phyloP scores from a whole-genome alignment of 305 asterid genomes.

The Nicotiana rustica region DNA sequence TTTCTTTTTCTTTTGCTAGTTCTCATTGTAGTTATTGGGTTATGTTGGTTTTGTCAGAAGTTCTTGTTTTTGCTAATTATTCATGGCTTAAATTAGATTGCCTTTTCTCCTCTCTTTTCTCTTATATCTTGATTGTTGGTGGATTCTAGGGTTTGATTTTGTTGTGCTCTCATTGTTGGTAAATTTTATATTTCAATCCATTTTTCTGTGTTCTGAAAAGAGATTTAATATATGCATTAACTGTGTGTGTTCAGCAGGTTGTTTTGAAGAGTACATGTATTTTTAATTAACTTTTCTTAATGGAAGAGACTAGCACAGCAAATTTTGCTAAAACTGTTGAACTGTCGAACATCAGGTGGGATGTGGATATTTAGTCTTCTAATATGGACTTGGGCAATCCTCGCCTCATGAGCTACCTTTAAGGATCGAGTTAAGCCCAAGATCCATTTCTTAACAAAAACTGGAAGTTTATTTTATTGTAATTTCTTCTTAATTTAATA shows the following conservation, averaged over 20 bases:
- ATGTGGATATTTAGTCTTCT: too few relatives aligned
- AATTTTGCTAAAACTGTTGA: too few relatives aligned
- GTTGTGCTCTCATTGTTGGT: neutral
- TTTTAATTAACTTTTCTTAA: neutral
- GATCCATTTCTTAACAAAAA: neutral
- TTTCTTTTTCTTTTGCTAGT: neutral
- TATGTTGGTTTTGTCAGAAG: neutral
- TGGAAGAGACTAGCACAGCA: neutral
- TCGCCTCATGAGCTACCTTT: too few relatives aligned
- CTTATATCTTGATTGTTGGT: constrained; percentile 10
- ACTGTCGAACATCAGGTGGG: too few relatives aligned
- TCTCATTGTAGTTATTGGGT: neutral
- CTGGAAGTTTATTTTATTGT: neutral
- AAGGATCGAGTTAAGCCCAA: too few relatives aligned
- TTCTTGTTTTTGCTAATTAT: constrained; percentile 1
- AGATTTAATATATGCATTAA: neutral
- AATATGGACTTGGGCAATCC: too few relatives aligned
- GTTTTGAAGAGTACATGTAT: neutral
- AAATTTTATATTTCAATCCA: neutral
- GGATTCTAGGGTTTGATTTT: constrained; percentile 27
- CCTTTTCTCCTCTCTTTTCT: neutral
- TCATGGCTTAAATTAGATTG: neutral
- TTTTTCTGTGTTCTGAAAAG: neutral
- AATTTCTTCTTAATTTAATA: neutral
- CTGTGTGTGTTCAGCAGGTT: neutral